phyloP scores from a whole-genome alignment of 2,329 filamentous ascomycete species.

The Apiospora aurea region DNA sequence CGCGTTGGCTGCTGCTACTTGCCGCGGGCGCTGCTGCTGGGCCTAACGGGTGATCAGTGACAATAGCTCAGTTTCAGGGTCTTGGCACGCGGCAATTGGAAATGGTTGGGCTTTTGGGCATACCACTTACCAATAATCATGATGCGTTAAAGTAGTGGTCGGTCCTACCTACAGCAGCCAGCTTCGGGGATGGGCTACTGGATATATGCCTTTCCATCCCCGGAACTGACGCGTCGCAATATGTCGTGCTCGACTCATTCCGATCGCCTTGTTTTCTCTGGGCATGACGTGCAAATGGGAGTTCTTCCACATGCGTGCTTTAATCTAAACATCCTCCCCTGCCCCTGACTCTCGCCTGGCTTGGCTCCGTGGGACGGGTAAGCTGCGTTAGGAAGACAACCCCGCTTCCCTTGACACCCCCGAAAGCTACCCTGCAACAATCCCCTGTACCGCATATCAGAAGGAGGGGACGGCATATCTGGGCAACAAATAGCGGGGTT shows the following conservation, averaged over 20 bases:
- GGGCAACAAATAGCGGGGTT: neutral
- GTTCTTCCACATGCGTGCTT: neutral
- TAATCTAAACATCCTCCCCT: neutral
- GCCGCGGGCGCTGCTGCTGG: slow-evolving; percentile 1
- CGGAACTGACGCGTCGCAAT: neutral
- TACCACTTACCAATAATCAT: neutral
- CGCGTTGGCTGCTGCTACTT: slow-evolving; percentile 10
- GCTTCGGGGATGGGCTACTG: neutral
- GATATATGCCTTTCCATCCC: slow-evolving; percentile 9
- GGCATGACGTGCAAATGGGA: neutral
- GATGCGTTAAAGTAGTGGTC: neutral
- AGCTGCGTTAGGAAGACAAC: slow-evolving; percentile 3
- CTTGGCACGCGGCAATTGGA: neutral
- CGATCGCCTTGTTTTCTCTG: neutral
- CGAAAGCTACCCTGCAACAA: neutral
- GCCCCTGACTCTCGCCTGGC: neutral
- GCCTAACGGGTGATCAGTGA: neutral
- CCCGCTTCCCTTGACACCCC: neutral
- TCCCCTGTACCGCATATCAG: neutral
- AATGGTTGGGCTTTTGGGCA: no score
- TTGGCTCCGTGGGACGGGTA: neutral
- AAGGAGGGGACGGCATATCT: slow-evolving; percentile 18
- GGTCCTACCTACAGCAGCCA: neutral
- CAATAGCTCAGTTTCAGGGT: neutral
- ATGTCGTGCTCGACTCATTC: neutral